Percentiles rank a stretch among this genome's conserved stretches.
Evolutionary conservation across 2,329 filamentous ascomycete species (phyloP).

Genomic region (Phoma herbarum): DNA sequence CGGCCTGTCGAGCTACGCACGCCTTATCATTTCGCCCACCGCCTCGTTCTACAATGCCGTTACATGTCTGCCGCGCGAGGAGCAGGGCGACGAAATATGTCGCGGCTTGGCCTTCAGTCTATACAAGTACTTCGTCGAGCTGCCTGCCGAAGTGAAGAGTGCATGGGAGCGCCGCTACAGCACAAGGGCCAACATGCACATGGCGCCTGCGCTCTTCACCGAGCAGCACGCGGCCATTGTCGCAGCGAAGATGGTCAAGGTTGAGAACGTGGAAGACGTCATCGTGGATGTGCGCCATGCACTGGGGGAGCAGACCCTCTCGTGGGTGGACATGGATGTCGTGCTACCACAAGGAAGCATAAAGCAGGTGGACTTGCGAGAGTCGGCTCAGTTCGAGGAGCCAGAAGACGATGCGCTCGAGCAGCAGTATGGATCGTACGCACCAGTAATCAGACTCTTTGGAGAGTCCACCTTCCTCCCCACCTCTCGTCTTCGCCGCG

Average conservation of each 20-base stretch:
- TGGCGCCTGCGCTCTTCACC: constrained; percentile 76
- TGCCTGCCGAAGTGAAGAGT: constrained; percentile 78
- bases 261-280: constrained; percentile 78
- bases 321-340: constrained; percentile 87
- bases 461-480: constrained; percentile 88
- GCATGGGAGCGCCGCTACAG: constrained; percentile 67
- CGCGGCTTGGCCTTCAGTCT: constrained; percentile 91
- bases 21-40: constrained; percentile 91
- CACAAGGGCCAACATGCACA: constrained; percentile 65
- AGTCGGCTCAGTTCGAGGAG: constrained; percentile 68
- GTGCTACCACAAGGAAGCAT: constrained; percentile 83
- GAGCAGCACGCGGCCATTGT: constrained; percentile 94
- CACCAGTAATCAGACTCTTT: constrained; percentile 77
- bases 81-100: constrained; percentile 93
- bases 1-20: constrained; percentile 87
- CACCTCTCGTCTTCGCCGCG: constrained; percentile 82
- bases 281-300: constrained; percentile 77
- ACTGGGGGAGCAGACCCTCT: constrained; percentile 81
- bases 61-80: constrained; percentile 86
- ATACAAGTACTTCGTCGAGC: constrained; percentile 91
- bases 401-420: constrained; percentile 72
- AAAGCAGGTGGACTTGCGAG: constrained; percentile 49
- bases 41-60: constrained; percentile 92
- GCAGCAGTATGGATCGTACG: constrained; percentile 80
- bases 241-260: constrained; percentile 81